Conservation (phyloP, 2,329 filamentous ascomycete genomes). For the Penicillium expansum region DNA sequence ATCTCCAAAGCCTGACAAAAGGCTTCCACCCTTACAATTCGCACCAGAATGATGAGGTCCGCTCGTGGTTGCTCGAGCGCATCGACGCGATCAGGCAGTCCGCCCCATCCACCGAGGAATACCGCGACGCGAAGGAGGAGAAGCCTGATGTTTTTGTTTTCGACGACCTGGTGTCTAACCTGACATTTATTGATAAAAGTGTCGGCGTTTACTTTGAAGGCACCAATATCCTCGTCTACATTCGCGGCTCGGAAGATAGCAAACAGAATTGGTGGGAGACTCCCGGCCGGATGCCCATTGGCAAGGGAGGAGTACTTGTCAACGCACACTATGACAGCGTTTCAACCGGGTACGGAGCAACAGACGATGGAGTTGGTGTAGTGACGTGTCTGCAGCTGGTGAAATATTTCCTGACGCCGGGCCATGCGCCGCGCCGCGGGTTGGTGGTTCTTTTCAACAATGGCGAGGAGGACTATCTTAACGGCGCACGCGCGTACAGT, state of each 20-base stretch:
- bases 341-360: slow-evolving; percentile 86
- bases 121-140: slow-evolving; percentile 18
- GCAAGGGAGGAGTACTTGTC: slow-evolving; percentile 76
- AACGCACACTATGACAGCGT: slow-evolving; percentile 97
- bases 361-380: slow-evolving; percentile 88
- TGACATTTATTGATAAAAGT: slow-evolving; percentile 61
- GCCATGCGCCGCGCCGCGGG: slow-evolving; percentile 71
- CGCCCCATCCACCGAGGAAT: slow-evolving; percentile 46
- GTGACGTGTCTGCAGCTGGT: slow-evolving; percentile 83
- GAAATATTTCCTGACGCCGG: slow-evolving; percentile 74
- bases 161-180: slow-evolving; percentile 75
- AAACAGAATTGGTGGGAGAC: slow-evolving; percentile 70
- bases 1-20: slow-evolving; percentile 71
- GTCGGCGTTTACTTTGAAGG: slow-evolving; percentile 80
- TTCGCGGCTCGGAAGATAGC: slow-evolving; percentile 75
- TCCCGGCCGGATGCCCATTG: slow-evolving; percentile 49
- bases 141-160: slow-evolving; percentile 59
- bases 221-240: slow-evolving; percentile 87
- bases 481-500: slow-evolving; percentile 81
- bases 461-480: slow-evolving; percentile 88
- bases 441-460: slow-evolving; percentile 89
- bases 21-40: slow-evolving; percentile 88
- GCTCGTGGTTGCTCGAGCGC: slow-evolving; percentile 69
- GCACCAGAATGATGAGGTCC: slow-evolving; percentile 74
- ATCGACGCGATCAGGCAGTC: slow-evolving; percentile 66